Conservation (phyloP, 1,139 yeast species). For the Geotrichum reessii region DNA sequence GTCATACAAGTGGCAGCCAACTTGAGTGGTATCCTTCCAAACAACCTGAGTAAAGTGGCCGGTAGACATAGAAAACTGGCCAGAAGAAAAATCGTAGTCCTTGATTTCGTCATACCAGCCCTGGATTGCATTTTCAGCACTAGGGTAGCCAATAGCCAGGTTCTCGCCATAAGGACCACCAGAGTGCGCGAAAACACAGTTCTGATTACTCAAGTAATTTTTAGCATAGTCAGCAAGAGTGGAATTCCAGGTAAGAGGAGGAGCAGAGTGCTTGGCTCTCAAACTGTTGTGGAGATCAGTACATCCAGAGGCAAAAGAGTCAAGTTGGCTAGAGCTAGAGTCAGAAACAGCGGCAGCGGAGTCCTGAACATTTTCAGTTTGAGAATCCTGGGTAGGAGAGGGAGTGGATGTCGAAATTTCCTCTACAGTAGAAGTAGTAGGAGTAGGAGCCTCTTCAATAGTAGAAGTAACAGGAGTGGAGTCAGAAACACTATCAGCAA, state of each 20-base stretch:
- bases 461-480: slow-evolving; percentile 16
- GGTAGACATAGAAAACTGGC: slow-evolving; percentile 40
- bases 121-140: slow-evolving; percentile 55
- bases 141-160: slow-evolving; percentile 66
- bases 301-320: slow-evolving; percentile 27
- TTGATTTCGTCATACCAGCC: slow-evolving; percentile 76
- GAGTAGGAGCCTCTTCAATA: slow-evolving; percentile 16
- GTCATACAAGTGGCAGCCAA: slow-evolving; percentile 63
- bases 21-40: slow-evolving; percentile 62
- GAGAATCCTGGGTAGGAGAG: slow-evolving; percentile 16
- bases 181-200: slow-evolving; percentile 72
- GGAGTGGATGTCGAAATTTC: slow-evolving; percentile 4
- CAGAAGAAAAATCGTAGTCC: slow-evolving; percentile 49
- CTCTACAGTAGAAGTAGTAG: slow-evolving; percentile 20
- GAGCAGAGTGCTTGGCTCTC: slow-evolving; percentile 63
- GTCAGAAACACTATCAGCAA: slow-evolving; percentile 51
- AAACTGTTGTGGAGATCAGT: slow-evolving; percentile 60
- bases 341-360: slow-evolving; percentile 3
- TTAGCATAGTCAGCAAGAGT: slow-evolving; percentile 66
- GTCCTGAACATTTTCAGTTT: slow-evolving; percentile 4
- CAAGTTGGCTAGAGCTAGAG: slow-evolving; percentile 6
- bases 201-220: slow-evolving; percentile 52
- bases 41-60: slow-evolving; percentile 85
- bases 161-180: slow-evolving; percentile 84
- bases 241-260: slow-evolving; percentile 57